Conservation (phyloP, 805 yeast genomes). For the Candida quercuum region DNA sequence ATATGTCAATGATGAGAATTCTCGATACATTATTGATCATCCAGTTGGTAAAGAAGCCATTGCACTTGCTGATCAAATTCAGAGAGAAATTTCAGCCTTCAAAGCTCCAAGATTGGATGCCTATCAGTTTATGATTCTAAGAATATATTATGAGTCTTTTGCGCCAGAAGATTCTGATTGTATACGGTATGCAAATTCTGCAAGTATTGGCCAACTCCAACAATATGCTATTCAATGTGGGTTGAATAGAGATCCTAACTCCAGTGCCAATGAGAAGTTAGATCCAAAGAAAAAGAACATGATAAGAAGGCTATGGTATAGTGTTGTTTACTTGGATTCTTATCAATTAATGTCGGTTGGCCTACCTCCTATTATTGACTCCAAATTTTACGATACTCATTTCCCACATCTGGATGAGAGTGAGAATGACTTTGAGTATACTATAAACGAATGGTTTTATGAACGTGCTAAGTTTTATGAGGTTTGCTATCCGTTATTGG, state of each 20-base stretch:
- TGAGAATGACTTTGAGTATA: constrained; percentile 15
- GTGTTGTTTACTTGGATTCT: constrained; percentile 15
- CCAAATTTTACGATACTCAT: constrained; percentile 17
- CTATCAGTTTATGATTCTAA: constrained; percentile 18
- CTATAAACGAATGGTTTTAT: constrained; percentile 12
- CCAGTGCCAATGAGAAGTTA: background rate
- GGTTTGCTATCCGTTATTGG: constrained; percentile 14
- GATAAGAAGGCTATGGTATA: constrained; percentile 22
- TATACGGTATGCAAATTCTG: constrained; percentile 11
- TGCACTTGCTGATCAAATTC: constrained; percentile 9
- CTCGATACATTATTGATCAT: constrained; percentile 15
- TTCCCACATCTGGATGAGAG: constrained; percentile 21
- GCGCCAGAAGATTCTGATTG: constrained; percentile 24
- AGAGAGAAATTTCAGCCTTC: constrained; percentile 12
- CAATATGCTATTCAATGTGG: constrained; percentile 18
- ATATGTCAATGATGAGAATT: constrained; percentile 1
- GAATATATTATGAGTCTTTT: constrained; percentile 10
- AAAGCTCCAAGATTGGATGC: constrained; percentile 9
- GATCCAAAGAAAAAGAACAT: constrained; percentile 10
- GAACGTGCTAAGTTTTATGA: constrained; percentile 12
- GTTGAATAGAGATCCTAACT: constrained; percentile 19
- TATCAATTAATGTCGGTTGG: constrained; percentile 19
- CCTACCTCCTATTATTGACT: constrained; percentile 18
- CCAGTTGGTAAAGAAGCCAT: constrained; percentile 10
- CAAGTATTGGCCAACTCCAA: constrained; percentile 16